These are phyloP conservation scores for Fagopyrum tataricum DNA, from an alignment of 148 eudicot species.

Conservation along the genomic window DNA sequence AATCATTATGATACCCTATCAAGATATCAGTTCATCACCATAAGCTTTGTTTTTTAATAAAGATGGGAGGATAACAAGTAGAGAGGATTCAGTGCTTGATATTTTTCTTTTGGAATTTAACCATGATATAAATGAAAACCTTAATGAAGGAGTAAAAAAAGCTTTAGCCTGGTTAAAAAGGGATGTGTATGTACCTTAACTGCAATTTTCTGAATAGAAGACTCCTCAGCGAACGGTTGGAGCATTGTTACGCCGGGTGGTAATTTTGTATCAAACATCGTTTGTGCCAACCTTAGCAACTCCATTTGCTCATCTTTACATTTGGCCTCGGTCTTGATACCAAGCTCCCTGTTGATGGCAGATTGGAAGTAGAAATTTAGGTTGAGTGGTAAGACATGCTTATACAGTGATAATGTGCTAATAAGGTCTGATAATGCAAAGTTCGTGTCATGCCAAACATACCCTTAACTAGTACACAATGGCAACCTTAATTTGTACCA, in stretches of 20 bases:
- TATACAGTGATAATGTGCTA: not conserved
- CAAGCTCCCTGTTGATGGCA: slow-evolving; percentile 58
- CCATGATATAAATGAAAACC: no score
- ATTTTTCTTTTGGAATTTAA: no score
- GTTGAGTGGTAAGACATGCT: not conserved
- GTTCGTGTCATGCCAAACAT: not conserved
- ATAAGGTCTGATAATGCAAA: not conserved
- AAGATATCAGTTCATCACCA: not conserved
- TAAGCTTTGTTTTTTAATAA: not conserved
- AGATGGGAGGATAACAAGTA: no score
- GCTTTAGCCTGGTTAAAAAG: no score
- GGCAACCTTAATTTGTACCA: no score
- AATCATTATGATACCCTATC: not conserved
- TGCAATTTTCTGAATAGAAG: slow-evolving; percentile 70
- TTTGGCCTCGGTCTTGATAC: slow-evolving; percentile 51
- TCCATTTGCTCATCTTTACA: slow-evolving; percentile 67
- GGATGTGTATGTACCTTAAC: slow-evolving; percentile 44
- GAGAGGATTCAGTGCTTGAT: no score
- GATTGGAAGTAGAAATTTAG: not conserved
- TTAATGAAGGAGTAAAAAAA: no score
- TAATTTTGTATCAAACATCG: slow-evolving; percentile 88
- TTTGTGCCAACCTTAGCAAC: slow-evolving; percentile 67
- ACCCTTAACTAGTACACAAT: not conserved
- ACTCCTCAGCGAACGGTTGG: slow-evolving; percentile 89
- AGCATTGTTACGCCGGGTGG: slow-evolving; percentile 87